phyloP scores from a whole-genome alignment of 768 basidiomycete genomes.

The Kondoa subrosea region DNA sequence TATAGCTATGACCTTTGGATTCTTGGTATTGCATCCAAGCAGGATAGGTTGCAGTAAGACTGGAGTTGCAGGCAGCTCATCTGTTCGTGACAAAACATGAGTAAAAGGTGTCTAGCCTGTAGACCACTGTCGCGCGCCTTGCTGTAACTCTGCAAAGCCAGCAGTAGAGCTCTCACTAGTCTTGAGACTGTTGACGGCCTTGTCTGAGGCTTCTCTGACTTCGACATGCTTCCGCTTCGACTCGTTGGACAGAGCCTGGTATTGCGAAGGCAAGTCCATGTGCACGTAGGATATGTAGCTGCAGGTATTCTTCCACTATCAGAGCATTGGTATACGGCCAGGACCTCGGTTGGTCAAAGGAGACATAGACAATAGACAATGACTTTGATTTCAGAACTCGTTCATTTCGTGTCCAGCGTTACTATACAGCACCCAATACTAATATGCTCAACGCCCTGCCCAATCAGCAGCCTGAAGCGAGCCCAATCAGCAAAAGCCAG shows the following conservation, averaged over 20 bases:
- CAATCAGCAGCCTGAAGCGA: too few species aligned
- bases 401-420: too few species aligned
- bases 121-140: slow-evolving; percentile 41
- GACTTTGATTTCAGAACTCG: too few species aligned
- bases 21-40: slow-evolving; percentile 84
- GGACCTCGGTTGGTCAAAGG: too few species aligned
- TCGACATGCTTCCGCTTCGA: slow-evolving; percentile 77
- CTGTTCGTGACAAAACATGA: slow-evolving; percentile 13
- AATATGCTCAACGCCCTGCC: too few species aligned
- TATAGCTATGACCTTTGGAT: slow-evolving; percentile 81
- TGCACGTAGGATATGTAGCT: too few species aligned
- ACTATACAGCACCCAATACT: too few species aligned
- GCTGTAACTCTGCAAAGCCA: slow-evolving; percentile 52
- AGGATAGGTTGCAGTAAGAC: slow-evolving; percentile 71
- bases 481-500: too few species aligned
- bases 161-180: slow-evolving; percentile 56
- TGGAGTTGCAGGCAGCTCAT: slow-evolving; percentile 47
- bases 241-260: slow-evolving; percentile 64
- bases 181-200: slow-evolving; percentile 60
- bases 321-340: too few species aligned
- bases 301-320: too few species aligned
- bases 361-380: too few species aligned
- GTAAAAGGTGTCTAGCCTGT: slow-evolving; percentile 8
- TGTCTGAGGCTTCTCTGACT: slow-evolving; percentile 87
- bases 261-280: slow-evolving; percentile 29